phyloP scores from a whole-genome alignment of 2,329 filamentous ascomycete species.

The Microcyclospora pomicola region DNA sequence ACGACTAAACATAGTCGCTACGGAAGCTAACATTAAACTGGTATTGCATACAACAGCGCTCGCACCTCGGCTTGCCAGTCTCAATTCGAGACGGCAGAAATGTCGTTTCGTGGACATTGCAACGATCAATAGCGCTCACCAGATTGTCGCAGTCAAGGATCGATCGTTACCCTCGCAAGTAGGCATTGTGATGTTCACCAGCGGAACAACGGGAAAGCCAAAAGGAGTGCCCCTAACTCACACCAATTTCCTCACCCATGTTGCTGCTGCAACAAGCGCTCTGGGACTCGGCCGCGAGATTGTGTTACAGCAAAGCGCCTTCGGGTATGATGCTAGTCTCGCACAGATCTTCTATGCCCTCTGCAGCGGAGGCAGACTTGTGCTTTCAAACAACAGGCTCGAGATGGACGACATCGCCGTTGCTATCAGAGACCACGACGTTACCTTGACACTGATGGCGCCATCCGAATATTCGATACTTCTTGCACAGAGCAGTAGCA shows the following conservation, averaged over 20 bases:
- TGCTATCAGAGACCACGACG: slow-evolving; percentile 20
- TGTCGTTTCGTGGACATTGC: too few relatives aligned
- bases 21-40: background rate
- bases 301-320: slow-evolving; percentile 25
- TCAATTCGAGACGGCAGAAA: too few relatives aligned
- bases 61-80: background rate
- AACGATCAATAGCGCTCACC: too few relatives aligned
- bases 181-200: too few relatives aligned
- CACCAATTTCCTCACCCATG: too few relatives aligned
- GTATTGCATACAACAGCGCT: background rate
- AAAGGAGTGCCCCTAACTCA: too few relatives aligned
- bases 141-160: too few relatives aligned
- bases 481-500: slow-evolving; percentile 3
- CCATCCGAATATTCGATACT: slow-evolving; percentile 27
- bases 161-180: too few relatives aligned
- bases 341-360: slow-evolving; percentile 25
- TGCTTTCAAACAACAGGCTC: slow-evolving; percentile 21
- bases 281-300: slow-evolving; percentile 5
- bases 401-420: slow-evolving; percentile 23
- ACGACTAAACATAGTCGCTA: background rate
- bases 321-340: slow-evolving; percentile 29
- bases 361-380: slow-evolving; percentile 23
- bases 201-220: too few relatives aligned
- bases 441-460: slow-evolving; percentile 26
- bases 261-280: background rate